These are phyloP conservation scores for Cercospora zeae-maydis DNA, from an alignment of 2,329 filamentous ascomycete genomes.

Conservation along the genomic window DNA sequence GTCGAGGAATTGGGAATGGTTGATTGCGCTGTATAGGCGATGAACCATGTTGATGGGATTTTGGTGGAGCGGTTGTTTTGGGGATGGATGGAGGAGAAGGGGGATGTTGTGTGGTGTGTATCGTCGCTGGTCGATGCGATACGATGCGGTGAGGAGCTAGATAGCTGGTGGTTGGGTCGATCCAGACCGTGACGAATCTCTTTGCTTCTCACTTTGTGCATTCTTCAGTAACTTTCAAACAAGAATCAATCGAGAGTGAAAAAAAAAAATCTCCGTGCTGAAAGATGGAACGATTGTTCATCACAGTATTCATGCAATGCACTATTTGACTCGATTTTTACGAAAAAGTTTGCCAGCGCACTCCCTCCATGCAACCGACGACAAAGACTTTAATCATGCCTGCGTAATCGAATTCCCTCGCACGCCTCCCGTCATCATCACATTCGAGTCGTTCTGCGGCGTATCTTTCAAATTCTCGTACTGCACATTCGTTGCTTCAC, in stretches of 20 bases:
- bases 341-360: no score
- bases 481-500: constrained; percentile 9
- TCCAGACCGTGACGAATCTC: neutral
- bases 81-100: neutral
- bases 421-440: constrained; percentile 9
- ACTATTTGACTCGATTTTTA: neutral
- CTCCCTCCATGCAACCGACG: no score
- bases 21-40: neutral
- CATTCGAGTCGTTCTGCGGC: constrained; percentile 10
- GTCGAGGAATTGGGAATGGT: constrained; percentile 6
- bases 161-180: neutral
- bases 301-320: neutral
- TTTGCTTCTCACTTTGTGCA: neutral
- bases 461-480: constrained; percentile 16
- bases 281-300: neutral
- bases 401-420: constrained; percentile 13
- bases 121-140: neutral
- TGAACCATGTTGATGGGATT: neutral
- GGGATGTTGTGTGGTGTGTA: neutral
- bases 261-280: neutral
- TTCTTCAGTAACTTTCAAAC: neutral
- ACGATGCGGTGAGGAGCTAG: neutral
- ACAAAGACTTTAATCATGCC: neutral
- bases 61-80: neutral
- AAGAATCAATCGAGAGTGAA: neutral